These are phyloP conservation scores for Wickerhamiella hasegawae DNA, from an alignment of 805 yeast genomes.

Conservation along the genomic window DNA sequence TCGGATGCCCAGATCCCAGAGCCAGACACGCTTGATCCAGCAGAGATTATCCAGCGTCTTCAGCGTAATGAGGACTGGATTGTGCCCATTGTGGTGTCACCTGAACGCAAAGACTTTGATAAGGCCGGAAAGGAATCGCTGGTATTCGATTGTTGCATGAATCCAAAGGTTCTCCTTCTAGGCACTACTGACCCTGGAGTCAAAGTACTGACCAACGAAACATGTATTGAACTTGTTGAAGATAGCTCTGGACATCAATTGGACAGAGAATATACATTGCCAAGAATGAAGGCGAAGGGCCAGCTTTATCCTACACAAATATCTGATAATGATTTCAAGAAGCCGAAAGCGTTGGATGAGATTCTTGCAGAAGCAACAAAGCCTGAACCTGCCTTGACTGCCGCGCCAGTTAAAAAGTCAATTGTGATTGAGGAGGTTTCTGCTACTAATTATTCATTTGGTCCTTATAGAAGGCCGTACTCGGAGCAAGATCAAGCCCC, in stretches of 20 bases:
- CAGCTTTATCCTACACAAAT: conserved; percentile 28
- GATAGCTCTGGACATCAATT: conserved; percentile 32
- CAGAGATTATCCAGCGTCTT: conserved; percentile 37
- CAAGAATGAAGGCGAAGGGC: conserved; percentile 64
- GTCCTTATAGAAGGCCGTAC: conserved; percentile 11
- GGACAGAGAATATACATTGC: conserved; percentile 46
- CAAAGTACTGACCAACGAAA: conserved; percentile 53
- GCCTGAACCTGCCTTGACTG: conserved; percentile 8
- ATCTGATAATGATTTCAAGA: conserved; percentile 1
- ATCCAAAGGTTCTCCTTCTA: conserved; percentile 47
- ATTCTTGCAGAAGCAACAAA: background rate
- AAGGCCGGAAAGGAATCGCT: conserved; percentile 45
- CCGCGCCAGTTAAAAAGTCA: too few species aligned
- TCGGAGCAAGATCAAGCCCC: conserved; percentile 10
- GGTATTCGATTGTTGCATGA: conserved; percentile 69
- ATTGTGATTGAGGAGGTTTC: too few species aligned
- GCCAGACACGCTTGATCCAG: conserved; percentile 28
- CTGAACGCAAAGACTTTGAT: conserved; percentile 38
- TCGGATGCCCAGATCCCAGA: conserved; percentile 47
- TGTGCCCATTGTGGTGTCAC: conserved; percentile 62
- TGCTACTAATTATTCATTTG: too few species aligned
- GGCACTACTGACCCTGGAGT: conserved; percentile 41
- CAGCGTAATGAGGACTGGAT: conserved; percentile 68
- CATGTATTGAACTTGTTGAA: conserved; percentile 74
- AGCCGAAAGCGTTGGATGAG: conserved; percentile 3